Evolutionary conservation across 768 basidiomycete genomes (phyloP).

Genomic region (Russula virescens): DNA sequence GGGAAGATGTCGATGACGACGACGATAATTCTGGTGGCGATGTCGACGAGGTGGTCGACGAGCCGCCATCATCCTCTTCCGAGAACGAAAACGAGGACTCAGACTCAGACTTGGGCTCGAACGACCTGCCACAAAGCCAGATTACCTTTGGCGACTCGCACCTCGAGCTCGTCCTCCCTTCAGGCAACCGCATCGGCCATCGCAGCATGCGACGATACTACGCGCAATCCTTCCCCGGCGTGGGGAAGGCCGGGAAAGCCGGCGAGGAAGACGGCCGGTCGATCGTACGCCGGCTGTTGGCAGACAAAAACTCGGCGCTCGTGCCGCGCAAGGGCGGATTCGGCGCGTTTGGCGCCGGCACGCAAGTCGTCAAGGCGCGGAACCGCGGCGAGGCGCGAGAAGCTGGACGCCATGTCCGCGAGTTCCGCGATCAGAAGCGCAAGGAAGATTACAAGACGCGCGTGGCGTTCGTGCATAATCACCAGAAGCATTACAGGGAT

Average conservation of each 20-base stretch:
- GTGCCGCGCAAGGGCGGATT: slow-evolving; percentile 82
- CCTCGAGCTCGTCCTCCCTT: slow-evolving; percentile 88
- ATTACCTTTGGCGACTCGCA: slow-evolving; percentile 74
- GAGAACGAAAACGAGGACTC: slow-evolving; percentile 31
- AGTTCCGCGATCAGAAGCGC: slow-evolving; percentile 74
- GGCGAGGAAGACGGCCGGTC: slow-evolving; percentile 56
- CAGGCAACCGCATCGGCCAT: slow-evolving; percentile 89
- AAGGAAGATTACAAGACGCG: slow-evolving; percentile 82
- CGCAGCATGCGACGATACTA: slow-evolving; percentile 83
- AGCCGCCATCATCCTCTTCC: slow-evolving; percentile 20
- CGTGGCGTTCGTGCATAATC: slow-evolving; percentile 73
- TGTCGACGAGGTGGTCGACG: slow-evolving; percentile 33
- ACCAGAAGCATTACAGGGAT: slow-evolving; percentile 85
- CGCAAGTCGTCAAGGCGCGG: slow-evolving; percentile 79
- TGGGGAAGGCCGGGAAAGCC: slow-evolving; percentile 35
- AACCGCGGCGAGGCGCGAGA: slow-evolving; percentile 95
- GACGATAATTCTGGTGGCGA: slow-evolving; percentile 30
- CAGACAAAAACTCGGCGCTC: slow-evolving; percentile 78
- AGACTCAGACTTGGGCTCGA: slow-evolving; percentile 38
- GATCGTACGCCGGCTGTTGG: slow-evolving; percentile 68
- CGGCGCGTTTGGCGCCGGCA: slow-evolving; percentile 79
- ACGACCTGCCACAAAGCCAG: slow-evolving; percentile 44
- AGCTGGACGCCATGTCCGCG: slow-evolving; percentile 79
- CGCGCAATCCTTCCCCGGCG: slow-evolving; percentile 63
- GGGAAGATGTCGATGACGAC: slow-evolving; percentile 32